Evolutionary conservation across 2,329 filamentous ascomycete species (phyloP), one percentile per base, ranked within the genome.

Genomic region (Penicillium capsulatum): DNA sequence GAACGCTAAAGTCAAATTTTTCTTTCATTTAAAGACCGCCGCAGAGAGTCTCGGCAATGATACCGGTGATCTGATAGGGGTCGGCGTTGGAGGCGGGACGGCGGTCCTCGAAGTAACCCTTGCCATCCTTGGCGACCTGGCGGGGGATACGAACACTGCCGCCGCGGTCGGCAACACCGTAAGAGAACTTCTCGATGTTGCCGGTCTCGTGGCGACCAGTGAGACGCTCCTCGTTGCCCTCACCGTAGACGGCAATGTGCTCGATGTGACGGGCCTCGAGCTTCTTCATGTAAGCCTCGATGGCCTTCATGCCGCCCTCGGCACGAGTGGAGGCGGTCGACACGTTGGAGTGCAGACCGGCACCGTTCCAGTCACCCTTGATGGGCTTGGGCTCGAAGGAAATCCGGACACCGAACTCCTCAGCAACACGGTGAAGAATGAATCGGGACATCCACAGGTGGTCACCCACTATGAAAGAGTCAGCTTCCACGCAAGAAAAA

Each of bases 311-410:
- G 65, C 92, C 92, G 59, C 90, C 90, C 53, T 95, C 88, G 39
- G 75, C 76, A 60, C 92, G 88, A 80, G 92, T 98, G 58, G 83
- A 81, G 68, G 83, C 80, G 59, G 86, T 91, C 32, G 87, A 94
- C 67, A 96, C 92, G 80, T 97, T 94, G 76, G 76, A 83, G 79
- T 94, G 89, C 35, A 95, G 83, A 69, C 88, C 88, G 45, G 88
- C 88, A 61, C 91, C 92, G 76, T 97, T 97, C 91, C 92, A 97
- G 75, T 94, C 84, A 61, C 91, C 91, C 43, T 83, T 81, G 53
- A 97, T 90, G 53, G 91, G 91, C 81, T 98, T 98, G 65, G 92
- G 92, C 63, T 90, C 80, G 67, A 96, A 84, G 27, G 91, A 94
- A 51, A 97, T 90, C 79, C 90, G 90, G 69, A 84, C 90, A 61